phyloP scores from a whole-genome alignment of 208 protist genomes.

The Crithidia bombi region DNA sequence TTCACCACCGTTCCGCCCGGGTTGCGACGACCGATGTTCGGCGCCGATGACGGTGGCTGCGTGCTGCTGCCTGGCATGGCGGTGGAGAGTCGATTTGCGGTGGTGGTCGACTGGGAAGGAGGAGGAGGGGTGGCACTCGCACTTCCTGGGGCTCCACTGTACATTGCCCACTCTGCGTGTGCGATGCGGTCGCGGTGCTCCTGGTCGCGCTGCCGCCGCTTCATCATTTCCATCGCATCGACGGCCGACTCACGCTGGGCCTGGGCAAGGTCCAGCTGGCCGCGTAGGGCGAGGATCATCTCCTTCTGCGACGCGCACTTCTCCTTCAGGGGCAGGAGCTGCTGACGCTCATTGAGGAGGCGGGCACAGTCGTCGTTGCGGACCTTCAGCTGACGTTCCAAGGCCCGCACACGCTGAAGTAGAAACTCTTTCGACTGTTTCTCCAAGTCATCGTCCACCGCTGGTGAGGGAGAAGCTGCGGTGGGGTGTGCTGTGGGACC shows the following conservation, averaged over 20 bases:
- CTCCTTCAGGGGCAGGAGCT: conserved; percentile 42
- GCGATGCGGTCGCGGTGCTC: conserved; percentile 49
- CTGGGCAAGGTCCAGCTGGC: conserved; percentile 42
- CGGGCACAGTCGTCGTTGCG: conserved; percentile 65
- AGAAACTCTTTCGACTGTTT: conserved; percentile 62
- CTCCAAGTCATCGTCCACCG: conserved; percentile 24
- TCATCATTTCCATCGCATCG: conserved; percentile 43
- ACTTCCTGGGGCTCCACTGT: not conserved
- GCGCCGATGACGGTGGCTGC: not conserved
- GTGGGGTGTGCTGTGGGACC: not conserved
- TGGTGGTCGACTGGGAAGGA: not conserved
- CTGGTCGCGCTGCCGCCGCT: conserved; percentile 44
- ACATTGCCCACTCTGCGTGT: conserved; percentile 24
- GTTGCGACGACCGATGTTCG: conserved; percentile 10
- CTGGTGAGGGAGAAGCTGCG: not conserved
- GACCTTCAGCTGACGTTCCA: conserved; percentile 65
- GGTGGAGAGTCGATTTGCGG: not conserved
- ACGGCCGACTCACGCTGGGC: conserved; percentile 51
- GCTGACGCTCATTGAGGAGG: conserved; percentile 55
- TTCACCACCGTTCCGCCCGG: conserved; percentile 53
- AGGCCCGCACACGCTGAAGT: conserved; percentile 49
- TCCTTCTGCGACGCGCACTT: conserved; percentile 67
- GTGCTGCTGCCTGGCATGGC: not conserved
- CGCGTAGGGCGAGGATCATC: conserved; percentile 50
- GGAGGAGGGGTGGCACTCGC: not conserved